Base-by-base conservation (phyloP, 768 basidiomycete genomes). In the Phaeotremella skinneri region DNA sequence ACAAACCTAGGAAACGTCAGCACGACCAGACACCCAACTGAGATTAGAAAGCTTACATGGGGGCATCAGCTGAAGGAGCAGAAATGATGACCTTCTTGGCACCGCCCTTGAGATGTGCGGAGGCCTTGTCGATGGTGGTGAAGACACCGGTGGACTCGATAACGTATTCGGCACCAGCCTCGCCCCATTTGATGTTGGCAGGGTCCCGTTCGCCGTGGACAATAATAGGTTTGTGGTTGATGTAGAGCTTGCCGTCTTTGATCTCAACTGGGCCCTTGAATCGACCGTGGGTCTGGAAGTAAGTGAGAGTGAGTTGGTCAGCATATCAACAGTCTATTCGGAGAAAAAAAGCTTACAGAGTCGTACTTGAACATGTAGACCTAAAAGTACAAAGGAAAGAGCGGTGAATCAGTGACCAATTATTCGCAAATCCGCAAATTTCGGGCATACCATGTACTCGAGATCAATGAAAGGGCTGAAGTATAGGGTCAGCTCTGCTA, bases 41-140 rank as follows among this genome's bases (percentile, higher is more conserved):
- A 6, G 49, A 55, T 16, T 52, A 90, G 41, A 47, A 37, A 55
- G 9, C 72, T 55, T 47, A 77, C 77, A 78, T 78, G 49, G 77
- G 77, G 49, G 77, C 77, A 59, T 78, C 77, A 31, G 75, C 73
- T 9, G 94, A 98, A 68, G 94, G 94, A 48, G 94, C 94, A 66
- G 93, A 94, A 84, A 99, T 98, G 81, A 99, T 83, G 77, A 99
- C 94, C 83, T 97, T 99, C 87, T 98, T 97, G 76, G 94, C 94
- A 78, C 94, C 94, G 70, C 94, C 94, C 81, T 93, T 91, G 81
- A 99, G 82, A 82, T 99, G 94, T 68, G 85, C 87, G 49, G 83
- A 82, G 55, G 94, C 94, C 82, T 92, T 93, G 16, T 96, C 92
- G 67, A 79, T 83, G 74, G 92, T 96, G 77, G 93, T 98, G 85